Evolutionary conservation across 2,329 filamentous ascomycete species (phyloP).

Genomic region (Diplodia corticola): DNA sequence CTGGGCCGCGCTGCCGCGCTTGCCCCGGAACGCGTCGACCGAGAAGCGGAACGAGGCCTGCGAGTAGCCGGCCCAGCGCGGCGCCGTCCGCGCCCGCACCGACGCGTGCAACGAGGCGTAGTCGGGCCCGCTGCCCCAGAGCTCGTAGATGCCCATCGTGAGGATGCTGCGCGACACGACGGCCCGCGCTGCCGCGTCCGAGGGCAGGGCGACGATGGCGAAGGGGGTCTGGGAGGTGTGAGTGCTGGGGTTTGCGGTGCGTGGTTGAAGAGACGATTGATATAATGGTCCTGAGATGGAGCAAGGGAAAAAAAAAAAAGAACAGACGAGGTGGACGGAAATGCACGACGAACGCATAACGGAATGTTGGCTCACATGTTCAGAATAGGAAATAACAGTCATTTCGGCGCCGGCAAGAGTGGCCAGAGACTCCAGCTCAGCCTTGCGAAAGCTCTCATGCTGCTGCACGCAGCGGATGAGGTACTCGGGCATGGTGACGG

Average conservation of each 20-base stretch:
- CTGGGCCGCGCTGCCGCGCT: constrained; percentile 63
- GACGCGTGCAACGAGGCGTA: constrained; percentile 69
- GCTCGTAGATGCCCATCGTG: constrained; percentile 78
- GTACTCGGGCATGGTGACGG: constrained; percentile 57
- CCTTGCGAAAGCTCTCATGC: constrained; percentile 85
- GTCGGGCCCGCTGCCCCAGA: constrained; percentile 75
- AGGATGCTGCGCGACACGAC: constrained; percentile 79
- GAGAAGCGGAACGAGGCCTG: constrained; percentile 76
- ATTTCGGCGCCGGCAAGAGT: constrained; percentile 66
- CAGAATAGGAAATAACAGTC: constrained; percentile 71
- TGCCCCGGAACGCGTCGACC: constrained; percentile 79
- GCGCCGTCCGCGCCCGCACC: constrained; percentile 59
- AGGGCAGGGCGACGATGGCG: constrained; percentile 69
- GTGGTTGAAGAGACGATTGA: not conserved
- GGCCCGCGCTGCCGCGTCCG: constrained; percentile 63
- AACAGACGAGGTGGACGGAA: constrained; percentile 4
- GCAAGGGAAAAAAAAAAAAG: not conserved
- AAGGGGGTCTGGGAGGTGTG: constrained; percentile 71
- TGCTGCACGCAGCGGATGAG: constrained; percentile 86
- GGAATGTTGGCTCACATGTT: constrained; percentile 60
- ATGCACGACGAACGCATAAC: constrained; percentile 16
- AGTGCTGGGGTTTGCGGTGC: not conserved
- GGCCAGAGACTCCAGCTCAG: constrained; percentile 82
- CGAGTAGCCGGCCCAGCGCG: constrained; percentile 68
- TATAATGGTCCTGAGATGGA: not conserved